Base-by-base conservation (phyloP, 108 stramenopile genomes). In the Epipyxis sp. region DNA sequence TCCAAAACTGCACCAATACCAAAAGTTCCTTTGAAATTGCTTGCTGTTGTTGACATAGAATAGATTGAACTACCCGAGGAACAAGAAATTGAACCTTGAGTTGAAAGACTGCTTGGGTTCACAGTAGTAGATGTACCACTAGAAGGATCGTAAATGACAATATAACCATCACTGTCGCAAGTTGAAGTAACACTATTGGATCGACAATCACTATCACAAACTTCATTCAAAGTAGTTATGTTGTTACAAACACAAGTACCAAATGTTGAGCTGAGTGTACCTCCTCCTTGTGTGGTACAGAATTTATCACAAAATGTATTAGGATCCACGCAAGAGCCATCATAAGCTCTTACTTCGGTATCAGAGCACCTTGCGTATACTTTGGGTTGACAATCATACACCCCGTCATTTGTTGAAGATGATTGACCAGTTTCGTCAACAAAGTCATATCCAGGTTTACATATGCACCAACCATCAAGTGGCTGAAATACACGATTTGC, bases 381-480 rank as follows among this genome's bases (percentile, higher is more conserved):
- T n/a, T 84, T 85, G 0, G 89, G 88, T 80, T 89, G 89, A 59
- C 89, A 89, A 40, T 88, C 87, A 42, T 83, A 76, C 16, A 46
- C 76, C 20, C 87, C 87, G 68, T 89, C 87, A 0, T 58, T 80
- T 25, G 84, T 83, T 0, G 81, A 87, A 34, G 59, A 71, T 27
- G 42, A 42, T n/a, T 59, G 46, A 27, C 80, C 78, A 1, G 37
- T 72, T 10, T 81, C 80, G 76, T 88, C 86, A 78, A 84, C 86
- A 45, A 83, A 88, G 50, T 88, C 88, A 57, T 82, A 87, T 13
- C 86, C 84, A 32, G 89, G 85, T 35, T 57, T n/a, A 45, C 89
- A 89, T 25, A 88, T 81, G 61, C 89, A 89, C 44, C 77, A 74
- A 13, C 89, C 89, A 34, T 88, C 87, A 37, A 65, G 69, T 0